These are phyloP conservation scores for Auriculariales sp. DNA, from an alignment of 768 basidiomycete genomes.

Conservation along the genomic window DNA sequence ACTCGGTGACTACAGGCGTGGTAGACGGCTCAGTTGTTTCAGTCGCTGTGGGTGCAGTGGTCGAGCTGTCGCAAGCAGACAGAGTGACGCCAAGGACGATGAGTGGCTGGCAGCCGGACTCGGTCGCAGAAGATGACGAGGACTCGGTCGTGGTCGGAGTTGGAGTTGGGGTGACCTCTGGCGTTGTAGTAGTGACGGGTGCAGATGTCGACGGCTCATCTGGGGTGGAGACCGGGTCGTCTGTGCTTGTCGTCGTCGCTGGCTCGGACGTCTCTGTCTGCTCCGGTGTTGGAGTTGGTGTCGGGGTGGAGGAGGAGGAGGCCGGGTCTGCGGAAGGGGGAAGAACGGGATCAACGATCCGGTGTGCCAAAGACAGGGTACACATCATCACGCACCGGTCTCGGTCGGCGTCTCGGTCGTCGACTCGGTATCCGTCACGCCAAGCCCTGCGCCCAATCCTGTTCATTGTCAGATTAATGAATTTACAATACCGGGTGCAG, in stretches of 20 bases:
- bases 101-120: slow-evolving; percentile 2
- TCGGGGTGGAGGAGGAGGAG: slow-evolving; percentile 1
- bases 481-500: no score
- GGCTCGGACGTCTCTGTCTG: not conserved
- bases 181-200: no score
- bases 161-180: not conserved
- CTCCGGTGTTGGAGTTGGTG: not conserved
- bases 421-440: no score
- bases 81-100: slow-evolving; percentile 3
- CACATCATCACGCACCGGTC: no score
- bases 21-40: not conserved
- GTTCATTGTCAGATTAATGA: no score
- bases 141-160: not conserved
- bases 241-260: no score
- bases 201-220: not conserved
- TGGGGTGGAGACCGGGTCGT: not conserved
- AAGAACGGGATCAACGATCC: no score
- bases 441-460: no score
- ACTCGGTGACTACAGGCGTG: not conserved
- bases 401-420: no score
- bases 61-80: slow-evolving; percentile 1
- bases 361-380: no score
- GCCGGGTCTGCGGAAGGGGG: not conserved
- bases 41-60: no score
- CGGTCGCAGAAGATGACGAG: not conserved